Evolutionary conservation across 306 rosid species (phyloP).

Genomic region (Rosa chinensis): DNA sequence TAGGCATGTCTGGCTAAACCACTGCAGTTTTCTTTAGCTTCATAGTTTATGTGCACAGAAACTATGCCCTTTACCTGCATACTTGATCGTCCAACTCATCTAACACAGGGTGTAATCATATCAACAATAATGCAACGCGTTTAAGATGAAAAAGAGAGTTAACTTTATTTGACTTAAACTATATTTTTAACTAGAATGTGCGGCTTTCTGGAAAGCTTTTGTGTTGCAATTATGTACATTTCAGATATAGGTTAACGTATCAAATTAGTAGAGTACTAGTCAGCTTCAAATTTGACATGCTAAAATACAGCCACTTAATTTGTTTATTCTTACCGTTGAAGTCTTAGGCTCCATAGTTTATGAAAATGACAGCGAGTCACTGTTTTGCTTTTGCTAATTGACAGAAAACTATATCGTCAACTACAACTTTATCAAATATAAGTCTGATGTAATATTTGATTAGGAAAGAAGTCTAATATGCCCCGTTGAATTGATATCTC

Average conservation of each 20-base stretch:
- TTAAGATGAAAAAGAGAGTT: neutral
- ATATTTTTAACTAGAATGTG: neutral
- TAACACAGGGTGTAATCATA: neutral
- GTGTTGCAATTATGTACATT: neutral
- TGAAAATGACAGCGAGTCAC: neutral
- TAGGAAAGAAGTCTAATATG: neutral
- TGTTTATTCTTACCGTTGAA: constrained; percentile 9
- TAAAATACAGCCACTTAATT: neutral
- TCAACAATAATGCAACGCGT: neutral
- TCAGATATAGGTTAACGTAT: neutral
- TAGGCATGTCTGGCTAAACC: constrained; percentile 16
- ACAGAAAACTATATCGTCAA: neutral
- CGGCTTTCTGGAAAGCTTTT: neutral
- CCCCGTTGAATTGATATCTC: neutral
- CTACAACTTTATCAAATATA: constrained; percentile 16
- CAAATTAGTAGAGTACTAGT: neutral
- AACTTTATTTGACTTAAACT: too few relatives aligned
- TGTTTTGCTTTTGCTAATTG: neutral
- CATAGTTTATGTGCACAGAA: constrained; percentile 1
- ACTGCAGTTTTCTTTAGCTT: constrained; percentile 11
- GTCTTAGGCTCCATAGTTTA: neutral
- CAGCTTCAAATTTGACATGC: constrained; percentile 9
- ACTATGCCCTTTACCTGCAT: neutral
- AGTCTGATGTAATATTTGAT: neutral
- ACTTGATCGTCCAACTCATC: neutral